phyloP scores from a whole-genome alignment of 176 grass and related monocot species.

The Carex pumila region DNA sequence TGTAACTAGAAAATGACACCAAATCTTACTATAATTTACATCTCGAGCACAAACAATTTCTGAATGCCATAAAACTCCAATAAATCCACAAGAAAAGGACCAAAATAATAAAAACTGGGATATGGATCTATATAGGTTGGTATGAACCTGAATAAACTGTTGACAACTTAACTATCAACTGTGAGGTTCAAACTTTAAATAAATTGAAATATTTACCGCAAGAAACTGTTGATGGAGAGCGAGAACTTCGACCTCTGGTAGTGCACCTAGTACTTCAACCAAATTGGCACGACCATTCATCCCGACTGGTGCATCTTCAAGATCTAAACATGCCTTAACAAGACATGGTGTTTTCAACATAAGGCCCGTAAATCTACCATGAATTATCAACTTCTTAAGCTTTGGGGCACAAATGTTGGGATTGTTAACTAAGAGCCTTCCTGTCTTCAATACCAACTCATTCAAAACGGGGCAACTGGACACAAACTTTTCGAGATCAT shows the following conservation, averaged over 20 bases:
- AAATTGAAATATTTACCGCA: background rate
- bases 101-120: background rate
- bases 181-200: background rate
- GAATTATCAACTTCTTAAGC: slow-evolving; percentile 2
- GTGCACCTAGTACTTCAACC: background rate
- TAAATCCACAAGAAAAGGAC: background rate
- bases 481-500: slow-evolving; percentile 7
- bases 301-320: background rate
- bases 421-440: background rate
- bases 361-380: background rate
- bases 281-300: background rate
- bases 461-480: slow-evolving; percentile 1
- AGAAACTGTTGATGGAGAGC: background rate
- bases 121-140: background rate
- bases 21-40: background rate
- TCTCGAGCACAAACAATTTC: background rate
- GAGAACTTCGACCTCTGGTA: background rate
- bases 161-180: background rate
- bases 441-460: background rate
- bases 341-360: slow-evolving; percentile 4
- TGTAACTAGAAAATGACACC: background rate
- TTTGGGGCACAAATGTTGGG: background rate
- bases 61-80: background rate
- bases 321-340: slow-evolving; percentile 2
- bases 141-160: background rate